Evolutionary conservation across 2,329 filamentous ascomycete genomes (phyloP).

Genomic region (Zasmidium citrigriseum): DNA sequence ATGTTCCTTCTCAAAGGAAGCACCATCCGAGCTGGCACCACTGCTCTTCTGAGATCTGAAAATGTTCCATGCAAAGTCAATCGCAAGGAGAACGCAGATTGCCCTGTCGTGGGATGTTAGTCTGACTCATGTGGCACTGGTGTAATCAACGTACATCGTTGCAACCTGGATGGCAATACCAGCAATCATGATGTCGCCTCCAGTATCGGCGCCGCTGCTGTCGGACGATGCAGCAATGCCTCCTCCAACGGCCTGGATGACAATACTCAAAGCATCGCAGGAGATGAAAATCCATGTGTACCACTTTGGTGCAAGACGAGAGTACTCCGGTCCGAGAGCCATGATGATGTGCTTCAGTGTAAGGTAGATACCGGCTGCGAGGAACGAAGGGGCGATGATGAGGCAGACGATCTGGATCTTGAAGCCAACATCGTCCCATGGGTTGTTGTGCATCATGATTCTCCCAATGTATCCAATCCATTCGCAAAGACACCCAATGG

Average conservation of each 20-base stretch:
- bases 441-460: constrained; percentile 44
- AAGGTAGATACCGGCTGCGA: constrained; percentile 50
- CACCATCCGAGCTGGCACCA: neutral
- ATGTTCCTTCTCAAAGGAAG: constrained; percentile 40
- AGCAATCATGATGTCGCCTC: constrained; percentile 49
- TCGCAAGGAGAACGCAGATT: constrained; percentile 42
- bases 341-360: constrained; percentile 50
- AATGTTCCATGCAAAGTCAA: constrained; percentile 40
- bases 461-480: constrained; percentile 46
- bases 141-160: constrained; percentile 36
- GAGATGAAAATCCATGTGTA: constrained; percentile 55
- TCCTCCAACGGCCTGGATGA: constrained; percentile 48
- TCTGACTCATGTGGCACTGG: neutral
- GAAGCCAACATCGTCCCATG: constrained; percentile 43
- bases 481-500: constrained; percentile 44
- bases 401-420: constrained; percentile 47
- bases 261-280: constrained; percentile 49
- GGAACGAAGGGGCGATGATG: constrained; percentile 45
- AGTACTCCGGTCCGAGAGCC: constrained; percentile 45
- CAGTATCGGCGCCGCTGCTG: constrained; percentile 38
- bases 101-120: constrained; percentile 11
- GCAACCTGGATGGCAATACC: constrained; percentile 48
- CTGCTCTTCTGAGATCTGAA: neutral
- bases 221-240: constrained; percentile 41
- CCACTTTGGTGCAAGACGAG: constrained; percentile 42